Conservation (phyloP, 1,284 basidiomycete genomes). For the Macrocystidia cucumis region DNA sequence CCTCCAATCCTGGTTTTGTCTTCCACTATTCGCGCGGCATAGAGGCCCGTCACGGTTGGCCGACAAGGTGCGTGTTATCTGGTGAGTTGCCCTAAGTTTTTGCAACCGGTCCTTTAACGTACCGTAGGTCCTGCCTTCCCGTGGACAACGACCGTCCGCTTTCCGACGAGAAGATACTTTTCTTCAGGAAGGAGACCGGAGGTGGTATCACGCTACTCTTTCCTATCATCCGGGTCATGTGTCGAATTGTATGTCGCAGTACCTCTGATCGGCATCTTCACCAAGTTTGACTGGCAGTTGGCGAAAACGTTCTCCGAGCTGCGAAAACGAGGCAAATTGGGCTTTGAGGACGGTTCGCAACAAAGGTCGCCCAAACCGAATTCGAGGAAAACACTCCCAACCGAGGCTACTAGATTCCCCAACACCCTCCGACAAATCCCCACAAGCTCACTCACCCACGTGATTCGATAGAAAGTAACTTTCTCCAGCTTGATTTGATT, state of each 20-base stretch:
- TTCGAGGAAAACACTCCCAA: too few species aligned
- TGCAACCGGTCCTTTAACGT: not conserved
- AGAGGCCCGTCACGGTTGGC: constrained; percentile 15
- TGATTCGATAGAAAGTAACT: too few species aligned
- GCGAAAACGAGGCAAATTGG: constrained; percentile 4
- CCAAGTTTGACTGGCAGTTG: not conserved
- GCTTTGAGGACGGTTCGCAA: too few species aligned
- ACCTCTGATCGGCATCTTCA: not conserved
- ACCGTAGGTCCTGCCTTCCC: not conserved
- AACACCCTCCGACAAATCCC: too few species aligned
- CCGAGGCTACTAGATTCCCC: too few species aligned
- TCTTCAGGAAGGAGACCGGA: not conserved
- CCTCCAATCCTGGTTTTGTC: constrained; percentile 12
- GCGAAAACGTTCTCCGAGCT: not conserved
- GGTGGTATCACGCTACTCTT: not conserved
- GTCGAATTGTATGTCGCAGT: not conserved
- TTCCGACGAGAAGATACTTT: not conserved
- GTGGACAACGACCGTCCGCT: not conserved
- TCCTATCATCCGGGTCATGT: too few species aligned
- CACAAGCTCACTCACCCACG: too few species aligned
- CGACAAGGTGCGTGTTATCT: constrained; percentile 17
- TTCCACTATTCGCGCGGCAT: constrained; percentile 23
- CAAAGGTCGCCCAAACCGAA: too few species aligned
- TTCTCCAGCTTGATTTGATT: too few species aligned
- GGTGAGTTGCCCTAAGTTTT: constrained; percentile 10